Evolutionary conservation across 2,329 filamentous ascomycete genomes (phyloP), one percentile per base, ranked within the genome.

Genomic region (Arthrobotrys musiformis): DNA sequence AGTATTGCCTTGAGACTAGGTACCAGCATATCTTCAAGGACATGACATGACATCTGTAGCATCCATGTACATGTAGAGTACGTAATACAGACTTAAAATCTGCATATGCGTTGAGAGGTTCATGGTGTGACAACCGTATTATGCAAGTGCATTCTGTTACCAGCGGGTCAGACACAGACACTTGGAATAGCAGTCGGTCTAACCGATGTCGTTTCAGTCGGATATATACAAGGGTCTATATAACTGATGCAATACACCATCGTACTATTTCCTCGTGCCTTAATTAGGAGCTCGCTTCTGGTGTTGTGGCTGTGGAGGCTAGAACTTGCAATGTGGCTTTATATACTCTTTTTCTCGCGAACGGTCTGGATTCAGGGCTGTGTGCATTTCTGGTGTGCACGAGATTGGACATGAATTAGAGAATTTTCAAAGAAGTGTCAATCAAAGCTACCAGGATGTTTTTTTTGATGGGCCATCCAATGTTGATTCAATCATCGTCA

Each of bases 301-400:
- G 26, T 37, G 17, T 11, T 44, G 70, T 76, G 70, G 70, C 70
- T 76, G 63, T 76, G 64, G 70, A 66, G 69, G 70, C 70, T 75
- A 37, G 70, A 69, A 56, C 56, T 54, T 35, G 6, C 26, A 42
- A 15, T 69, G 70, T 75, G 70, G 70, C 63, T 69, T 56, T 44
- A 24, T 22, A 2, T 30, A n/a, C n/a, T n/a, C 17, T n/a, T 19
- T 46, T 56, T 44, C 26, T 19, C 44, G 46, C 24, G 37, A 60
- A 13, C 19, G 56, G 58, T 76, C 72, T 76, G 72, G 72, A 64
- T 63, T 40, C 46, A 26, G 17, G 72, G 72, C 72, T 76, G 72
- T 76, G 68, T 22, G 7, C 11, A 69, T 35, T 48, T 44, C 40
- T 37, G n/a, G 15, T 17, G 46, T 17, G n/a, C 24, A 30, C 15